Conservation (phyloP, 176 grass and related monocot genomes). For the Zizania latifolia region DNA sequence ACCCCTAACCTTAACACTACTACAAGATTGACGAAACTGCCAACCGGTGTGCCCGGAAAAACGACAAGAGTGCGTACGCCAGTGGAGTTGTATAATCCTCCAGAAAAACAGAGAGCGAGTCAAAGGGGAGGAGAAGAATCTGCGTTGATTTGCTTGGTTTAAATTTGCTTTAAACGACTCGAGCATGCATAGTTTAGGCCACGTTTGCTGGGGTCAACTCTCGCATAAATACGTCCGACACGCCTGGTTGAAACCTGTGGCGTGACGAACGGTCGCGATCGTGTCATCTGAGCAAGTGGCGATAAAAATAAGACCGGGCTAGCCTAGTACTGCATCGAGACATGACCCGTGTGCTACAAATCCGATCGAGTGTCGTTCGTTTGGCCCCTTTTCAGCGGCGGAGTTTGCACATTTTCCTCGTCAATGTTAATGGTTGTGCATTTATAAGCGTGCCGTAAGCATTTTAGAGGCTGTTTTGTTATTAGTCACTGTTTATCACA, state of each 20-base stretch:
- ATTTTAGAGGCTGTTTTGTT: neutral
- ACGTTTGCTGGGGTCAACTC: slow-evolving; percentile 23
- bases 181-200: neutral
- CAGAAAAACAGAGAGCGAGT: neutral
- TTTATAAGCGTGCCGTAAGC: neutral
- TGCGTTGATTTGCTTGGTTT: slow-evolving; percentile 5
- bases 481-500: neutral
- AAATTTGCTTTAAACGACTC: slow-evolving; percentile 1
- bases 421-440: neutral
- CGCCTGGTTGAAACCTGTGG: neutral
- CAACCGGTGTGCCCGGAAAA: neutral
- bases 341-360: slow-evolving; percentile 1
- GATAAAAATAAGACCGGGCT: neutral
- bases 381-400: too few relatives aligned
- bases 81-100: neutral
- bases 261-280: neutral
- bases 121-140: neutral
- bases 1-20: too few relatives aligned
- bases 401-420: neutral
- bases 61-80: neutral
- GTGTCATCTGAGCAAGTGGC: slow-evolving; percentile 25
- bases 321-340: slow-evolving; percentile 6
- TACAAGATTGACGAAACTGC: neutral
- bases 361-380: neutral
- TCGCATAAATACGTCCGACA: neutral